Percentiles rank a stretch among this genome's conserved stretches.
phyloP scores from a whole-genome alignment of 2,329 filamentous ascomycete genomes.

The Neofusicoccum sp. region DNA sequence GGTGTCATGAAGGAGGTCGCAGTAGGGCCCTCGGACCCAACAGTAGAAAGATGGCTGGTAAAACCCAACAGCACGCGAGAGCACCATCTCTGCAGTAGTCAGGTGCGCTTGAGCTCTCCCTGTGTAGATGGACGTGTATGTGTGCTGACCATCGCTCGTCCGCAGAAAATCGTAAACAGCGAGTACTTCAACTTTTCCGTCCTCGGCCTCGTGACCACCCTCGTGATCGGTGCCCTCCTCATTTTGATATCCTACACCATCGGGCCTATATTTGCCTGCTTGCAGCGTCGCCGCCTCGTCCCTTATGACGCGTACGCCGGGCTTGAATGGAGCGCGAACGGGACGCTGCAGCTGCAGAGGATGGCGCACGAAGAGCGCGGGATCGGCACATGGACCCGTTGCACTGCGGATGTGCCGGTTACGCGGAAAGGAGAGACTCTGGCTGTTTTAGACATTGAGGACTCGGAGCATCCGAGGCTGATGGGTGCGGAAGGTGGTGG shows the following conservation, averaged over 20 bases:
- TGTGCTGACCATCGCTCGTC: too few relatives aligned
- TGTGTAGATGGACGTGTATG: too few relatives aligned
- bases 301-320: background rate
- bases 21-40: background rate
- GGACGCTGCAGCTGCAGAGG: slow-evolving; percentile 11
- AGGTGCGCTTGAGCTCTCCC: slow-evolving; percentile 7
- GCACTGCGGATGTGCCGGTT: slow-evolving; percentile 19
- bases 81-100: background rate
- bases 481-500: background rate
- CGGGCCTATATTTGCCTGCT: background rate
- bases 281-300: background rate
- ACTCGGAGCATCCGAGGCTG: background rate
- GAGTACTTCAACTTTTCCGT: slow-evolving; percentile 27
- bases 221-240: slow-evolving; percentile 23
- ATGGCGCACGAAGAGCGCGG: slow-evolving; percentile 6
- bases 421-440: slow-evolving; percentile 8
- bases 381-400: background rate
- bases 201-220: slow-evolving; percentile 23
- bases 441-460: background rate
- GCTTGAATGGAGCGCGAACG: slow-evolving; percentile 15
- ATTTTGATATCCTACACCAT: slow-evolving; percentile 18
- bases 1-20: slow-evolving; percentile 13
- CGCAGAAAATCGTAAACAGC: slow-evolving; percentile 24
- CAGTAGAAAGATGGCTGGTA: background rate
- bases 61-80: background rate